Evolutionary conservation across 2,329 filamentous ascomycete species (phyloP).

Genomic region (Colletotrichum agaves): DNA sequence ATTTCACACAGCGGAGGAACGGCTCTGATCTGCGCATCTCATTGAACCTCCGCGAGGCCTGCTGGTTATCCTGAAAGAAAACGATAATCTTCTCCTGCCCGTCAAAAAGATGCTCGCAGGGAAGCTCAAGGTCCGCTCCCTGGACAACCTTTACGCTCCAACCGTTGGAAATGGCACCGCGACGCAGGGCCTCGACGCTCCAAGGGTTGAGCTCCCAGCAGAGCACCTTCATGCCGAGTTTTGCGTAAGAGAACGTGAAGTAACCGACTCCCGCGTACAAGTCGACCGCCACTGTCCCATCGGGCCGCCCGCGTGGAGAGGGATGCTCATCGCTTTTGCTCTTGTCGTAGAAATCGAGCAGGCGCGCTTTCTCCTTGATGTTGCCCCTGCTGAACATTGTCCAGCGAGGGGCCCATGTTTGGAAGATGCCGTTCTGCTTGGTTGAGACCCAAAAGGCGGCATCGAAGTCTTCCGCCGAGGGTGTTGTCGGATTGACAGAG

Average conservation of each 20-base stretch:
- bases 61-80: slow-evolving; percentile 75
- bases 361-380: slow-evolving; percentile 84
- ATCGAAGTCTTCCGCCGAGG: slow-evolving; percentile 65
- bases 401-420: slow-evolving; percentile 88
- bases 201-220: slow-evolving; percentile 94
- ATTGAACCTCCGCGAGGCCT: slow-evolving; percentile 57
- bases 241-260: slow-evolving; percentile 86
- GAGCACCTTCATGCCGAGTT: slow-evolving; percentile 76
- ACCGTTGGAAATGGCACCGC: slow-evolving; percentile 77
- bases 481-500: slow-evolving; percentile 39
- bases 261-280: slow-evolving; percentile 95
- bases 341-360: slow-evolving; percentile 64
- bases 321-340: not conserved
- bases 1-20: too few relatives aligned
- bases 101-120: slow-evolving; percentile 50
- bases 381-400: slow-evolving; percentile 97
- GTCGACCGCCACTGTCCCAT: slow-evolving; percentile 68
- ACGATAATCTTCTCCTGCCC: slow-evolving; percentile 69
- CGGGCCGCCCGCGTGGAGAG: not conserved
- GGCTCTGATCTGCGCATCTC: slow-evolving; percentile 45
- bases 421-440: slow-evolving; percentile 81
- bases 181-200: slow-evolving; percentile 83
- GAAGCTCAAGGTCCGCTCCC: slow-evolving; percentile 50
- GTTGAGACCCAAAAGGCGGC: slow-evolving; percentile 82
- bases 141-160: slow-evolving; percentile 70